A percentile compares a stretch with the other conserved stretches of the same genome.
Evolutionary conservation across 2,329 filamentous ascomycete species (phyloP).

Genomic region (Capronia coronata): DNA sequence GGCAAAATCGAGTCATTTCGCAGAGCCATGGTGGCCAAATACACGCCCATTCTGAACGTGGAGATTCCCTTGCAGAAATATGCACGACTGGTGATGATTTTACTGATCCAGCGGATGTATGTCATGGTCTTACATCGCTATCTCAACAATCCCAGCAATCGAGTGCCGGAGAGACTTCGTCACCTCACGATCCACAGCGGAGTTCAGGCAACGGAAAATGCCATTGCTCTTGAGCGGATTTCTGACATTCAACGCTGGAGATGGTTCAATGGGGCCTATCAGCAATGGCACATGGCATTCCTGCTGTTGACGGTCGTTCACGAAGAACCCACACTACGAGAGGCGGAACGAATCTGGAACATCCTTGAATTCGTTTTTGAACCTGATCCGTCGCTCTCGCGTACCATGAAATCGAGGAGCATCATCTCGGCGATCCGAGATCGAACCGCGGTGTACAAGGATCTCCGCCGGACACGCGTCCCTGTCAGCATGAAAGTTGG

Average conservation of each 20-base stretch:
- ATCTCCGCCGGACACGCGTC: slow-evolving; percentile 30
- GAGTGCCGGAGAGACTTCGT: slow-evolving; percentile 50
- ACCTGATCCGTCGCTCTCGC: slow-evolving; percentile 47
- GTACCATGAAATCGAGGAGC: slow-evolving; percentile 52
- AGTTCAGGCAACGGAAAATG: slow-evolving; percentile 49
- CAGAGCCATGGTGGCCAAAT: slow-evolving; percentile 58
- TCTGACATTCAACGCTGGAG: slow-evolving; percentile 53
- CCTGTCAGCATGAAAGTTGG: slow-evolving; percentile 28
- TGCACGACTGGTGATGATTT: slow-evolving; percentile 57
- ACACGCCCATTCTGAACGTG: slow-evolving; percentile 57
- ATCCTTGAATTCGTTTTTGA: slow-evolving; percentile 68
- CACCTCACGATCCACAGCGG: slow-evolving; percentile 59
- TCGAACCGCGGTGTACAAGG: slow-evolving; percentile 31
- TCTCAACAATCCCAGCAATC: slow-evolving; percentile 40
- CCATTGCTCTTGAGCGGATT: slow-evolving; percentile 49
- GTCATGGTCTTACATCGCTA: slow-evolving; percentile 65
- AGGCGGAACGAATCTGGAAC: slow-evolving; percentile 62
- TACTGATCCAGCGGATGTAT: slow-evolving; percentile 58
- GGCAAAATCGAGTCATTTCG: slow-evolving; percentile 64
- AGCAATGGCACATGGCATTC: slow-evolving; percentile 66
- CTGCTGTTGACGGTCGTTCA: slow-evolving; percentile 63
- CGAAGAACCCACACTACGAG: slow-evolving; percentile 49
- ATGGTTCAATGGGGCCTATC: slow-evolving; percentile 66
- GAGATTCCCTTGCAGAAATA: slow-evolving; percentile 56
- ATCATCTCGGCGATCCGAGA: slow-evolving; percentile 58